Evolutionary conservation across 2,329 filamentous ascomycete genomes (phyloP).

Genomic region (Lecanicillium sp.): DNA sequence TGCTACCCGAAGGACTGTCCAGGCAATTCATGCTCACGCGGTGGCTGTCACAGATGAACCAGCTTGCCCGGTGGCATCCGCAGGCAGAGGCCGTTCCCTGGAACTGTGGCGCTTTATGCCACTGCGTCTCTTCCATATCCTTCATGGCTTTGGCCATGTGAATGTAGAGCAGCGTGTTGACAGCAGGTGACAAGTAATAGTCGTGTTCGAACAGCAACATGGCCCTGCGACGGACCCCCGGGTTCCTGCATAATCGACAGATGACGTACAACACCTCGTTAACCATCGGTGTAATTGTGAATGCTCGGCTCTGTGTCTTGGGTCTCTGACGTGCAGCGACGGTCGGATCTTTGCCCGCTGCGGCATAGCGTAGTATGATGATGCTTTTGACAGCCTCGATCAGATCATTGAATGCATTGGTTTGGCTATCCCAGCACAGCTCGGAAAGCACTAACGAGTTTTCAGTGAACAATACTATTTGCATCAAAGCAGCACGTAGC

Average conservation of each 20-base stretch:
- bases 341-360: neutral
- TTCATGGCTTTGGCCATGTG: neutral
- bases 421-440: neutral
- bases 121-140: neutral
- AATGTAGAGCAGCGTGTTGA: neutral
- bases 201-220: neutral
- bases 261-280: neutral
- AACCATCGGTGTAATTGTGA: neutral
- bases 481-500: neutral
- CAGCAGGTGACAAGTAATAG: neutral
- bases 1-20: neutral
- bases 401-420: neutral
- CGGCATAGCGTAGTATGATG: neutral
- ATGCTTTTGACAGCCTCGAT: neutral
- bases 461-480: neutral
- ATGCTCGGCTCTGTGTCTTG: neutral
- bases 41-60: neutral
- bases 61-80: neutral
- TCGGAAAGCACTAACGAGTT: neutral
- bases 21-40: neutral
- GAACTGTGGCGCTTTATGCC: neutral
- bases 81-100: neutral
- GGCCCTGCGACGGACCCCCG: neutral
- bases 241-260: neutral
- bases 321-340: neutral